phyloP scores from a whole-genome alignment of 2,329 filamentous ascomycete species.

The Rhynchosporium graminicola region DNA sequence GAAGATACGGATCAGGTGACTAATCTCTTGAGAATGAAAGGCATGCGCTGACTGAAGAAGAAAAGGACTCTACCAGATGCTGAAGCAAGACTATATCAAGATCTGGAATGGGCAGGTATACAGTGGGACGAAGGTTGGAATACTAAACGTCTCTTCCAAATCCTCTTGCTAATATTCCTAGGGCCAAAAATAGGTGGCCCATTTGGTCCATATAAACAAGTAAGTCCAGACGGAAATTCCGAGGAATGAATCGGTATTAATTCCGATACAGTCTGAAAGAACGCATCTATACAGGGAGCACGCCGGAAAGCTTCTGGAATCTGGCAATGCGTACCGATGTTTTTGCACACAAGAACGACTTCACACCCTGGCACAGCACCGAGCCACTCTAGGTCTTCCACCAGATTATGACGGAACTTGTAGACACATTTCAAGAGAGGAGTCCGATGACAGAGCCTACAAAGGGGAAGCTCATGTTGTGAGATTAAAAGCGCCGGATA shows the following conservation, averaged over 20 bases:
- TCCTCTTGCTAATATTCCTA: slow-evolving; percentile 39
- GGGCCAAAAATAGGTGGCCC: slow-evolving; percentile 79
- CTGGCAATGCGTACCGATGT: slow-evolving; percentile 83
- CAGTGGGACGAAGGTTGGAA: slow-evolving; percentile 84
- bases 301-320: slow-evolving; percentile 66
- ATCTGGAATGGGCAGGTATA: slow-evolving; percentile 85
- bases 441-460: slow-evolving; percentile 70
- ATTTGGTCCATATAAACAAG: slow-evolving; percentile 83
- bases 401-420: slow-evolving; percentile 75
- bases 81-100: slow-evolving; percentile 73
- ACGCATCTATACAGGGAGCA: slow-evolving; percentile 71
- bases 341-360: slow-evolving; percentile 81
- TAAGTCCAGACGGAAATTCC: slow-evolving; percentile 43
- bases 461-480: slow-evolving; percentile 74
- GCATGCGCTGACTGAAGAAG: slow-evolving; percentile 49
- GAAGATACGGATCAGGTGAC: slow-evolving; percentile 91
- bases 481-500: slow-evolving; percentile 67
- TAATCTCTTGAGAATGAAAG: slow-evolving; percentile 15
- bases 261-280: slow-evolving; percentile 69
- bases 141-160: neutral
- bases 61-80: slow-evolving; percentile 80
- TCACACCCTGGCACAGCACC: slow-evolving; percentile 63
- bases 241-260: slow-evolving; percentile 22
- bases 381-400: slow-evolving; percentile 58
- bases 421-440: slow-evolving; percentile 60